Percentiles rank a stretch among this genome's conserved stretches.
Conservation (phyloP, 164 flowering plant species). For the Aristolochia fimbriata region DNA sequence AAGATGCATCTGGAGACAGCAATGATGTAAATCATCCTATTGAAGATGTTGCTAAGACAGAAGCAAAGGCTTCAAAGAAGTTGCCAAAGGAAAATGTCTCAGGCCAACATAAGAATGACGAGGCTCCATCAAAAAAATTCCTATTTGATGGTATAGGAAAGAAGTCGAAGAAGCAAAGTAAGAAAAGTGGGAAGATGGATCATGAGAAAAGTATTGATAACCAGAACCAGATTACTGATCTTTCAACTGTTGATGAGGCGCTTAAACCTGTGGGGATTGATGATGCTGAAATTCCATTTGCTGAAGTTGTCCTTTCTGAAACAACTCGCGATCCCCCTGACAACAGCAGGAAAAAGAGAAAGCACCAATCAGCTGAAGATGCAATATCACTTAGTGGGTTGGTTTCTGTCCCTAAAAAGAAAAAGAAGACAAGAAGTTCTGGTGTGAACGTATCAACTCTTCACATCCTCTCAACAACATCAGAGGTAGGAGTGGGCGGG, state of each 20-base stretch:
- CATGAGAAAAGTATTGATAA: too few relatives aligned
- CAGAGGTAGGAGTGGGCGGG: slow-evolving; percentile 76
- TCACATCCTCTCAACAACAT: slow-evolving; percentile 12
- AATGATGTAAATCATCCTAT: slow-evolving; percentile 3
- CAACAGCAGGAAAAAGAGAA: slow-evolving; percentile 9
- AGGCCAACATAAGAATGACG: not conserved
- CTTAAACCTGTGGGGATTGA: slow-evolving; percentile 40
- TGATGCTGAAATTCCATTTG: slow-evolving; percentile 49
- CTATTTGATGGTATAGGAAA: not conserved
- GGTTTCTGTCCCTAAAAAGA: slow-evolving; percentile 30
- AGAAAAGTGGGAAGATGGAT: not conserved
- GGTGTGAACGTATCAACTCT: slow-evolving; percentile 10
- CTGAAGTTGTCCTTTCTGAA: slow-evolving; percentile 32
- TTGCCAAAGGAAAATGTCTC: too few relatives aligned
- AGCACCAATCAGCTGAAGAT: slow-evolving; percentile 9
- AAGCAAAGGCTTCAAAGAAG: slow-evolving; percentile 8
- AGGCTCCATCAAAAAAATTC: not conserved
- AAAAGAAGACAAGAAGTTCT: slow-evolving; percentile 30
- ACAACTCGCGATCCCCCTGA: slow-evolving; percentile 5
- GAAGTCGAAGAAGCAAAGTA: not conserved
- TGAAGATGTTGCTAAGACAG: not conserved
- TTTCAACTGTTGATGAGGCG: slow-evolving; percentile 9
- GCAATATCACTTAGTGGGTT: slow-evolving; percentile 15
- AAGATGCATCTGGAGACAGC: slow-evolving; percentile 6
- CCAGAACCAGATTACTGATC: not conserved